A percentile compares a stretch with the other conserved stretches of the same genome.
Evolutionary conservation across 805 yeast species (phyloP).

Genomic region (Sungouiella thailandica): DNA sequence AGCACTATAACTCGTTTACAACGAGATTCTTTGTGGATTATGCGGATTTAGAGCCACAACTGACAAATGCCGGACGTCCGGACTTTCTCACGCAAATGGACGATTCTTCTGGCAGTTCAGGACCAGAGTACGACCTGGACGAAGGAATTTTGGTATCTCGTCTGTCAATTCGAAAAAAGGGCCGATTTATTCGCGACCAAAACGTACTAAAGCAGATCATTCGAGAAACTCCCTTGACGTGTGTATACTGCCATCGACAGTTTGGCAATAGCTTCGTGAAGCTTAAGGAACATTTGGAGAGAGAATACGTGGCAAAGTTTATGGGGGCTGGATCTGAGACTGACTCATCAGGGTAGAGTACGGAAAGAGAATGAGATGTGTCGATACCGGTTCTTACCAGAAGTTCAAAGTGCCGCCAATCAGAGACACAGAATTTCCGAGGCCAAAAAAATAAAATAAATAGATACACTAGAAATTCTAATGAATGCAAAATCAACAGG

Average conservation of each 20-base stretch:
- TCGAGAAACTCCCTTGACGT: constrained; percentile 20
- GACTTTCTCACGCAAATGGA: not conserved
- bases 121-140: not conserved
- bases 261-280: constrained; percentile 22
- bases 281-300: constrained; percentile 25
- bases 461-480: too few relatives aligned
- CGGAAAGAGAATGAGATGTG: too few relatives aligned
- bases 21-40: constrained; percentile 60
- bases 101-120: not conserved
- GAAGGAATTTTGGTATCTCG: too few relatives aligned
- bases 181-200: not conserved
- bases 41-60: constrained; percentile 31
- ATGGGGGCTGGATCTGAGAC: too few relatives aligned
- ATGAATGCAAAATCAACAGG: too few relatives aligned
- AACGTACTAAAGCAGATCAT: constrained; percentile 4
- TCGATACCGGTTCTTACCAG: too few relatives aligned
- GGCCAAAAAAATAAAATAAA: too few relatives aligned
- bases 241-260: constrained; percentile 22
- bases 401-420: too few relatives aligned
- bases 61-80: not conserved
- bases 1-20: constrained; percentile 69
- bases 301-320: constrained; percentile 19
- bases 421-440: too few relatives aligned
- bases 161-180: too few relatives aligned
- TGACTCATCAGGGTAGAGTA: too few relatives aligned